A percentile compares a stretch with the other conserved stretches of the same genome.
Conservation (phyloP, 352 stramenopile species). For the Phytophthora kernoviae region DNA sequence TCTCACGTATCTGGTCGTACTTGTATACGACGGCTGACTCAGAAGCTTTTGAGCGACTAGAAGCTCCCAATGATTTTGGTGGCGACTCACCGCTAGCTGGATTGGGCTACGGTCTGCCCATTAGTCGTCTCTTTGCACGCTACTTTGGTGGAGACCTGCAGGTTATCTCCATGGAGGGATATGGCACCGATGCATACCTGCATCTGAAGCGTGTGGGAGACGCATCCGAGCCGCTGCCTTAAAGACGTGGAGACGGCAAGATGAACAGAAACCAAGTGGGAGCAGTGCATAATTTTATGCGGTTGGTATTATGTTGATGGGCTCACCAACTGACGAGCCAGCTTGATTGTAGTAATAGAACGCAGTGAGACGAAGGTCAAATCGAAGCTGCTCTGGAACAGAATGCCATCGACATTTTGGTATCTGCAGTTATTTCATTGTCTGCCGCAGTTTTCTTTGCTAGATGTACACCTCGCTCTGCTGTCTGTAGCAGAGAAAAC, state of each 20-base stretch:
- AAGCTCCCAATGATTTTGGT: slow-evolving; percentile 87
- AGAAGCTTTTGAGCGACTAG: slow-evolving; percentile 90
- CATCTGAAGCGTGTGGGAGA: slow-evolving; percentile 93
- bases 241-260: slow-evolving; percentile 13
- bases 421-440: not conserved
- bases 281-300: not conserved
- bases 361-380: not conserved
- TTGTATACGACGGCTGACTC: slow-evolving; percentile 99
- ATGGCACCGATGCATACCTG: slow-evolving; percentile 98
- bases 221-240: slow-evolving; percentile 86
- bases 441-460: not conserved
- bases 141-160: slow-evolving; percentile 99
- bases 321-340: slow-evolving; percentile 2
- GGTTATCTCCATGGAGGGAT: slow-evolving; percentile 99
- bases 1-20: slow-evolving; percentile 99
- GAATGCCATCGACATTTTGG: not conserved
- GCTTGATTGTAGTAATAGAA: slow-evolving; percentile 27
- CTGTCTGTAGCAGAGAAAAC: not conserved
- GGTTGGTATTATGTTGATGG: slow-evolving; percentile 3
- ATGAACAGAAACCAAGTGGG: not conserved
- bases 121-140: slow-evolving; percentile 96
- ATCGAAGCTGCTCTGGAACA: not conserved
- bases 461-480: slow-evolving; percentile 1
- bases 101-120: slow-evolving; percentile 97
- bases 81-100: slow-evolving; percentile 93